Conservation (phyloP, 768 basidiomycete species). For the Leccinum rimulosum region DNA sequence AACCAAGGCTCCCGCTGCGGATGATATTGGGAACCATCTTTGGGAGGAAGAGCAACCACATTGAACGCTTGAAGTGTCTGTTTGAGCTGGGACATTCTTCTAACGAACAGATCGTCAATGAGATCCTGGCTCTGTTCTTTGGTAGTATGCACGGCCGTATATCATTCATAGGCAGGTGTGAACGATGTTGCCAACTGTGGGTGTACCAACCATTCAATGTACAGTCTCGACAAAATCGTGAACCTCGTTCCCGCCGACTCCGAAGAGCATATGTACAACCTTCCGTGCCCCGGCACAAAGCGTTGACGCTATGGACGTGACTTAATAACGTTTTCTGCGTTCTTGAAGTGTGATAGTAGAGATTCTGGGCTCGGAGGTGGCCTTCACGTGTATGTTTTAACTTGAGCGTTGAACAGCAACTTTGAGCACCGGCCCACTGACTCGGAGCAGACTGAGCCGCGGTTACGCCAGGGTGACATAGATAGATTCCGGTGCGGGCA, state of each 20-base stretch:
- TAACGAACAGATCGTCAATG: conserved; percentile 62
- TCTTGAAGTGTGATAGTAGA: no score
- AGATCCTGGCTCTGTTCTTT: conserved; percentile 68
- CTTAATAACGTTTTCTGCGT: background rate
- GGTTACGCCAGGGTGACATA: no score
- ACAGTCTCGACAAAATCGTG: conserved; percentile 66
- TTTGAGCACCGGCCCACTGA: no score
- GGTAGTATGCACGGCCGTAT: conserved; percentile 44
- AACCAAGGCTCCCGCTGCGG: conserved; percentile 12
- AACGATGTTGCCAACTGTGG: background rate
- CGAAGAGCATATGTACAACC: conserved; percentile 32
- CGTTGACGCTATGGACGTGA: conserved; percentile 34
- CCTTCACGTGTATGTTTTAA: no score
- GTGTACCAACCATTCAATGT: background rate
- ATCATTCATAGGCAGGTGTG: conserved; percentile 42
- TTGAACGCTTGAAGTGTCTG: conserved; percentile 56
- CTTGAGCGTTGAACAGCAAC: no score
- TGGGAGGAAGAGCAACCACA: conserved; percentile 38
- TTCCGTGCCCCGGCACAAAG: conserved; percentile 36
- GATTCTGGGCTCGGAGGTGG: no score
- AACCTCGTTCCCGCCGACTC: conserved; percentile 57
- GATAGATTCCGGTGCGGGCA: no score
- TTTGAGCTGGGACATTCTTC: conserved; percentile 50
- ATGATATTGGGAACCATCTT: conserved; percentile 50
- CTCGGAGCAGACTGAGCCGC: no score